A percentile compares a stretch with the other conserved stretches of the same genome.
phyloP scores from a whole-genome alignment of 2,329 filamentous ascomycete genomes.

The Dothidotthia symphoricarpi region DNA sequence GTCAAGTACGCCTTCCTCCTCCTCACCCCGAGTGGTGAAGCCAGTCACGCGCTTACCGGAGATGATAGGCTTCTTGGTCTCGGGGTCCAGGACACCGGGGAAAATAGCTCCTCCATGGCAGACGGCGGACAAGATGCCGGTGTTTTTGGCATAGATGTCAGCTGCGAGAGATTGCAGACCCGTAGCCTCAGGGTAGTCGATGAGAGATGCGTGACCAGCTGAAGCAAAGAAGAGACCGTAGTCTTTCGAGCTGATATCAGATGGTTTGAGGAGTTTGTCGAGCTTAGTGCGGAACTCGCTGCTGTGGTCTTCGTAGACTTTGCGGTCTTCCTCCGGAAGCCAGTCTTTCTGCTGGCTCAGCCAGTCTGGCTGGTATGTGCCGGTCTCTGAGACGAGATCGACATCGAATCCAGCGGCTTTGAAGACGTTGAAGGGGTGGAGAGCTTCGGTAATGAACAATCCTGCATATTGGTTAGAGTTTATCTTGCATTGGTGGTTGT shows the following conservation, averaged over 20 bases:
- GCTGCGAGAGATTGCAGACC: slow-evolving; percentile 42
- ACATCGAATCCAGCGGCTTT: slow-evolving; percentile 46
- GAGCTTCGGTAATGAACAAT: slow-evolving; percentile 50
- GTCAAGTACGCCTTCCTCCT: slow-evolving; percentile 37
- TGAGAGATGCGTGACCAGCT: slow-evolving; percentile 47
- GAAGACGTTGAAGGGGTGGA: slow-evolving; percentile 50
- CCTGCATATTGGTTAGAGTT: slow-evolving; percentile 16
- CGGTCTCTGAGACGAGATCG: slow-evolving; percentile 49
- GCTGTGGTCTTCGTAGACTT: slow-evolving; percentile 42
- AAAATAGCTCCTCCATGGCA: slow-evolving; percentile 45
- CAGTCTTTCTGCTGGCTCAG: slow-evolving; percentile 45
- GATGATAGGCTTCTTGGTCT: slow-evolving; percentile 37
- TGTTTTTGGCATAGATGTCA: too few relatives aligned
- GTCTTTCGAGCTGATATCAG: slow-evolving; percentile 10
- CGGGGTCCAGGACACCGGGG: slow-evolving; percentile 33
- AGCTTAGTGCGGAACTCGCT: slow-evolving; percentile 50
- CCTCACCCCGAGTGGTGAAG: slow-evolving; percentile 41
- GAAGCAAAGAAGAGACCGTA: slow-evolving; percentile 44
- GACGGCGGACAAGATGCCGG: slow-evolving; percentile 45
- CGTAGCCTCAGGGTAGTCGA: slow-evolving; percentile 48
- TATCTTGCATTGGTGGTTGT: too few relatives aligned
- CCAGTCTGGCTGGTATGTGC: slow-evolving; percentile 47
- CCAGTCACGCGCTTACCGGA: slow-evolving; percentile 40
- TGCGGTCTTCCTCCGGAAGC: slow-evolving; percentile 42
- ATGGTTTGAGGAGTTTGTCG: slow-evolving; percentile 44